Conservation (phyloP, 805 yeast species). For the Saccharomycopsis babjevae region DNA sequence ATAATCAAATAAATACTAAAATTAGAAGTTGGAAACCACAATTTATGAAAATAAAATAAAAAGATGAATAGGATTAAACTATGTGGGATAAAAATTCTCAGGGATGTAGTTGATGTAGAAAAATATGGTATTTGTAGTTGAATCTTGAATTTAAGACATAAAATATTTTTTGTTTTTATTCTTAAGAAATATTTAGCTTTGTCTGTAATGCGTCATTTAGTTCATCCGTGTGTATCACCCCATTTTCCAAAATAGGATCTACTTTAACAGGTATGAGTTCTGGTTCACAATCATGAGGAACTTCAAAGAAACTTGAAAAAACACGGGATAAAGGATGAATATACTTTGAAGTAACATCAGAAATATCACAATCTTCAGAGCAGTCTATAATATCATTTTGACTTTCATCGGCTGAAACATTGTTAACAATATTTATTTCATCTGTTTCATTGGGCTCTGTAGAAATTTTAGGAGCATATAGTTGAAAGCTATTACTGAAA, state of each 20-base stretch:
- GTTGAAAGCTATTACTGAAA: not conserved
- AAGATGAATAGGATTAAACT: not conserved
- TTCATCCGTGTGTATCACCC: not conserved
- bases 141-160: not conserved
- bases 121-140: not conserved
- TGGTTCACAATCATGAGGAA: not conserved
- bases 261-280: not conserved
- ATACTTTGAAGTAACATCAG: not conserved
- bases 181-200: not conserved
- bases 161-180: not conserved
- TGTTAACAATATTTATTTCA: not conserved
- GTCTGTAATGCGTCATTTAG: conserved; percentile 4
- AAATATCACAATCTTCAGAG: not conserved
- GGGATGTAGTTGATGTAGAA: not conserved
- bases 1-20: not conserved
- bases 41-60: not conserved
- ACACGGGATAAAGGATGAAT: not conserved
- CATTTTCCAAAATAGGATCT: conserved; percentile 3
- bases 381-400: not conserved
- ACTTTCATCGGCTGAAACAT: not conserved
- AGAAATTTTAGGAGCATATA: not conserved
- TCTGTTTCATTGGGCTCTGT: not conserved
- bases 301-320: not conserved
- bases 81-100: not conserved
- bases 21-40: not conserved